These are phyloP conservation scores for Fagopyrum esculentum DNA, from an alignment of 148 eudicot genomes.

Conservation along the genomic window DNA sequence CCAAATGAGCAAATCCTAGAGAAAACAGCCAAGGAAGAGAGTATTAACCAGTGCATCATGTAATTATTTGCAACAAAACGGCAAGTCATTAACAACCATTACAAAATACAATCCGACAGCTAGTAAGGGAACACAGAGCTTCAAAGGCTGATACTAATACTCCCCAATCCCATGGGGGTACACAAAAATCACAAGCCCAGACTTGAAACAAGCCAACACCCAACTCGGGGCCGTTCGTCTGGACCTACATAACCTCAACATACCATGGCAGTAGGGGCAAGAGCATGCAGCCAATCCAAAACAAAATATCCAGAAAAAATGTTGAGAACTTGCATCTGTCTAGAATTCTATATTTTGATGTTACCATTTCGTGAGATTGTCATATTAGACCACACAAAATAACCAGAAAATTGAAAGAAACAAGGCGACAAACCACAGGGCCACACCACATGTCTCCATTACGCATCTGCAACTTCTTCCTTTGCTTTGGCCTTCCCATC, in stretches of 20 bases:
- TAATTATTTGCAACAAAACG: neutral
- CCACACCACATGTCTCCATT: neutral
- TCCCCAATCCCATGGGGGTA: neutral
- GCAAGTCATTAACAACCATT: neutral
- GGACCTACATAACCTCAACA: neutral
- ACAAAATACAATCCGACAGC: neutral
- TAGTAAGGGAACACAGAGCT: neutral
- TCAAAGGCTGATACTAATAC: neutral
- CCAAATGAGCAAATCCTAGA: no score
- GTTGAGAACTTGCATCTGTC: neutral
- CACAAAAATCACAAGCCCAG: neutral
- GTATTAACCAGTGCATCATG: neutral
- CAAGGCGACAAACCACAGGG: neutral
- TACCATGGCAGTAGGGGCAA: slow-evolving; percentile 1
- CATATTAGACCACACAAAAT: neutral
- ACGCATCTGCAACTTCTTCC: slow-evolving; percentile 33
- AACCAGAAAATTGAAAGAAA: neutral
- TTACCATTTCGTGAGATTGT: neutral
- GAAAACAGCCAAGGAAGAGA: neutral
- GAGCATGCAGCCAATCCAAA: neutral
- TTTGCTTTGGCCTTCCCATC: slow-evolving; percentile 37
- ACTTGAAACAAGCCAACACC: neutral
- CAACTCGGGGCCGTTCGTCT: neutral
- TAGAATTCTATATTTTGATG: slow-evolving; percentile 4
- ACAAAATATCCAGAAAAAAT: neutral